Evolutionary conservation across 2,329 filamentous ascomycete species (phyloP).

Genomic region (Talaromyces islandicus): DNA sequence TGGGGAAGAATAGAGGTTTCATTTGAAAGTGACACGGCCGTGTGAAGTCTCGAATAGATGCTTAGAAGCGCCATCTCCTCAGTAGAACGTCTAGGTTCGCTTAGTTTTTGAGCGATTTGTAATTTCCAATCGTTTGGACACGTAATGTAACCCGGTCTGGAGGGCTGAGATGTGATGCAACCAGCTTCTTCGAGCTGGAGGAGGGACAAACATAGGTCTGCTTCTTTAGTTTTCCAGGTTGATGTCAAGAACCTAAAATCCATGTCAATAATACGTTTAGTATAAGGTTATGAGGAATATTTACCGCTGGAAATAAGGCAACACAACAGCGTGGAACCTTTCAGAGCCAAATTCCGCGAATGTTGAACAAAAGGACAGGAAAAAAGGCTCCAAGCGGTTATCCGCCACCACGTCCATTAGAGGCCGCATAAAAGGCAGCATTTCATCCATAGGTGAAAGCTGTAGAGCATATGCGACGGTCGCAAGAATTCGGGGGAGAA

Average conservation of each 20-base stretch:
- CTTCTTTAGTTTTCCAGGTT: conserved; percentile 65
- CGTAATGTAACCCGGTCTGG: conserved; percentile 31
- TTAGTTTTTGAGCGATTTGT: conserved; percentile 65
- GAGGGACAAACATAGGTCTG: conserved; percentile 62
- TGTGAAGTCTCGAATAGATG: conserved; percentile 58
- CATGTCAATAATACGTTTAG: conserved; percentile 8
- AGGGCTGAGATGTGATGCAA: conserved; percentile 48
- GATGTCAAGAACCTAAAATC: conserved; percentile 61
- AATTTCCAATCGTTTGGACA: conserved; percentile 57
- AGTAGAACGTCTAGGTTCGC: conserved; percentile 38
- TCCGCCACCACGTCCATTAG: conserved; percentile 61
- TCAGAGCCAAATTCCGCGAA: conserved; percentile 67
- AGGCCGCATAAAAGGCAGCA: conserved; percentile 63
- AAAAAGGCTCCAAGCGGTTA: conserved; percentile 63
- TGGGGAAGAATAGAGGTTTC: conserved; percentile 62
- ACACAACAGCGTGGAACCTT: conserved; percentile 71
- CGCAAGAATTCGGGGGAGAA: conserved; percentile 35
- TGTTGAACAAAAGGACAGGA: conserved; percentile 78
- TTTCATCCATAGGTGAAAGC: conserved; percentile 69
- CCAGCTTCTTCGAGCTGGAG: conserved; percentile 50
- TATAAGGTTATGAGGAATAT: neutral
- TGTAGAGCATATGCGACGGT: conserved; percentile 62
- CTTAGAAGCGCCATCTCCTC: conserved; percentile 63
- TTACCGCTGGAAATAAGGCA: conserved; percentile 74
- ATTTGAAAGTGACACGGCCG: conserved; percentile 49